These are phyloP conservation scores for Geosmithia morbida DNA, from an alignment of 2,329 filamentous ascomycete genomes.

Conservation along the genomic window DNA sequence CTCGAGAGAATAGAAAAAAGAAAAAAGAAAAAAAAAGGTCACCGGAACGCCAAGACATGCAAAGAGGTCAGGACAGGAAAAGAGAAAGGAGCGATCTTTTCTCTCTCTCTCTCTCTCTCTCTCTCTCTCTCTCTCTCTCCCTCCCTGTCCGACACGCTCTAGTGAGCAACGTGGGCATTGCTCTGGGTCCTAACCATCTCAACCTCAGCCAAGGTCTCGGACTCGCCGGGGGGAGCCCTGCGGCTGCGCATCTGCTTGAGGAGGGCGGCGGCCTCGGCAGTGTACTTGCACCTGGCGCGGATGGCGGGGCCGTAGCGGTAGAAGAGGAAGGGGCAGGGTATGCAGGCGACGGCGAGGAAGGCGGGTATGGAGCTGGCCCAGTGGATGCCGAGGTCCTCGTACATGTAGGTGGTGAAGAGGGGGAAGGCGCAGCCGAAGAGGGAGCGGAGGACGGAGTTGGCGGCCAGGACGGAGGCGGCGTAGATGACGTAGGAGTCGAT, in stretches of 20 bases:
- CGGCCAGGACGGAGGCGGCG: constrained; percentile 60
- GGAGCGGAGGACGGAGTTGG: constrained; percentile 57
- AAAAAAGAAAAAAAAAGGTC: too few relatives aligned
- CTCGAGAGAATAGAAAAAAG: too few relatives aligned
- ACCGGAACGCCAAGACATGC: too few relatives aligned
- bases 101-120: too few relatives aligned
- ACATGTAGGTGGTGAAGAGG: constrained; percentile 52
- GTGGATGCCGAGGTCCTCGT: constrained; percentile 49
- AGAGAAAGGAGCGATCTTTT: too few relatives aligned
- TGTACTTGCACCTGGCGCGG: constrained; percentile 54
- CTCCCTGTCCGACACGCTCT: neutral
- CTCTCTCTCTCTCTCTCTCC: too few relatives aligned
- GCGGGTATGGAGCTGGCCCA: constrained; percentile 64
- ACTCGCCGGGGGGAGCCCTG: constrained; percentile 7
- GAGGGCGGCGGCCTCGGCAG: constrained; percentile 49
- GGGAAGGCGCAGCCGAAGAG: constrained; percentile 61
- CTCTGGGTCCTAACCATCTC: constrained; percentile 1
- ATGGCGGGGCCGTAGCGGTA: constrained; percentile 54
- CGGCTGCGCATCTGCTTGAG: constrained; percentile 27
- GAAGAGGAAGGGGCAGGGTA: constrained; percentile 64
- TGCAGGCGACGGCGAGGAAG: constrained; percentile 56
- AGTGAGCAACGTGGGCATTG: neutral
- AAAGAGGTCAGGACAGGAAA: too few relatives aligned
- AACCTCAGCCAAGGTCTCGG: constrained; percentile 5
- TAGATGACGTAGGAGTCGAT: constrained; percentile 62